A percentile compares a stretch with the other conserved stretches of the same genome.
phyloP scores from a whole-genome alignment of 2,329 filamentous ascomycete species.

The Penicillium corylophilum region DNA sequence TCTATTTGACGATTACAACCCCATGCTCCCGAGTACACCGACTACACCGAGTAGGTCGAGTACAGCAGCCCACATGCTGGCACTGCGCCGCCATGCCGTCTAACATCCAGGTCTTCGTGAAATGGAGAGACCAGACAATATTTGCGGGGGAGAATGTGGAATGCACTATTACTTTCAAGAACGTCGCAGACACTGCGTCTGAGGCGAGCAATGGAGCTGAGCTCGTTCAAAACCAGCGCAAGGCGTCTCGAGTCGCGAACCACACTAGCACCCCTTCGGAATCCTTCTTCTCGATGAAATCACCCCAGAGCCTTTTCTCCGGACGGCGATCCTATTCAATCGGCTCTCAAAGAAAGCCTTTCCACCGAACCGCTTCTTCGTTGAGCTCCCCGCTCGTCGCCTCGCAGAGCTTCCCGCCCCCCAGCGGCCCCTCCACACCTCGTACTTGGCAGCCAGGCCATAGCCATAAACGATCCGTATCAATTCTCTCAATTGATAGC shows the following conservation, averaged over 20 bases:
- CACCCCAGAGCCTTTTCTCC: conserved; percentile 38
- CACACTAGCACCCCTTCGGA: conserved; percentile 35
- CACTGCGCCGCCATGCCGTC: conserved; percentile 48
- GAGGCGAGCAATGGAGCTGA: conserved; percentile 31
- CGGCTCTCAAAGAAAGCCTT: conserved; percentile 34
- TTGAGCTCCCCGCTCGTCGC: conserved; percentile 39
- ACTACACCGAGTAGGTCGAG: background rate
- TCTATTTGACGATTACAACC: conserved; percentile 6
- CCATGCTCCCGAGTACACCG: conserved; percentile 12
- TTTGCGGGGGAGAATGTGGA: conserved; percentile 95
- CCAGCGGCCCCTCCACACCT: conserved; percentile 30
- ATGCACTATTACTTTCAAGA: conserved; percentile 95
- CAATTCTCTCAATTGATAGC: conserved; percentile 73
- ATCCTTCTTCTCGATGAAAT: conserved; percentile 41
- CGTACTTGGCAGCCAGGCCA: conserved; percentile 47
- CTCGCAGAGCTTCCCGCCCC: conserved; percentile 44
- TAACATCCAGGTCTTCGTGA: conserved; percentile 93
- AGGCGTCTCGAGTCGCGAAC: conserved; percentile 36
- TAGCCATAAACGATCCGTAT: conserved; percentile 72
- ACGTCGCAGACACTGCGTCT: conserved; percentile 57
- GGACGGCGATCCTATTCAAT: conserved; percentile 37
- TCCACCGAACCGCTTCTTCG: conserved; percentile 42
- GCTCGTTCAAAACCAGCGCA: conserved; percentile 35
- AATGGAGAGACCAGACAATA: conserved; percentile 90
- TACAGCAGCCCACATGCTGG: conserved; percentile 33